A percentile compares a stretch with the other conserved stretches of the same genome.
These are phyloP conservation scores for Ganoderma multipileum DNA, from an alignment of 1,284 basidiomycete genomes.

Conservation along the genomic window DNA sequence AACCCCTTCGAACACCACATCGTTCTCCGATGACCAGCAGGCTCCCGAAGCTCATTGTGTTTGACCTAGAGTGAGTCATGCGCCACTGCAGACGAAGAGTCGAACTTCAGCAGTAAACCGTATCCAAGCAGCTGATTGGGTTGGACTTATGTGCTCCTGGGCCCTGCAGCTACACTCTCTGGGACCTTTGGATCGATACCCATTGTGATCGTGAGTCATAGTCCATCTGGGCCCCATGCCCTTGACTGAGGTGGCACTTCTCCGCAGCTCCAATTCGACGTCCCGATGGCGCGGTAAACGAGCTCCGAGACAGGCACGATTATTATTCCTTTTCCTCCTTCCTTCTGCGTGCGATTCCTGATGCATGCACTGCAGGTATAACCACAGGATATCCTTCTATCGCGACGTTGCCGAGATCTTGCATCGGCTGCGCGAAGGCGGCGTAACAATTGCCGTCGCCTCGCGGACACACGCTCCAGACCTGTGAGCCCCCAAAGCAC, in stretches of 20 bases:
- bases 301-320: slow-evolving; percentile 65
- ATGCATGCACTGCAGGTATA: slow-evolving; percentile 50
- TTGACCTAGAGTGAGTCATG: slow-evolving; percentile 79
- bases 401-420: slow-evolving; percentile 80
- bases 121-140: slow-evolving; percentile 11
- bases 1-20: not conserved
- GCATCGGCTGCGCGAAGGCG: slow-evolving; percentile 60
- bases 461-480: slow-evolving; percentile 77
- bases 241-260: slow-evolving; percentile 26
- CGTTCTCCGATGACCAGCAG: slow-evolving; percentile 40
- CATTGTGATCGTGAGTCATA: slow-evolving; percentile 55
- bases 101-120: not conserved
- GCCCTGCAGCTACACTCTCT: slow-evolving; percentile 74
- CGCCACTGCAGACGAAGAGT: not conserved
- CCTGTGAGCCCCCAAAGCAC: slow-evolving; percentile 59
- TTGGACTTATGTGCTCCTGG: not conserved
- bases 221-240: not conserved
- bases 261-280: slow-evolving; percentile 67
- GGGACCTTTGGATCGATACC: slow-evolving; percentile 88
- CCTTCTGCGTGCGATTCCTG: slow-evolving; percentile 19
- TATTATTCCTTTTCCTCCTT: not conserved
- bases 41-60: slow-evolving; percentile 77
- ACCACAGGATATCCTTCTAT: slow-evolving; percentile 71
- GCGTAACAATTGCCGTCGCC: slow-evolving; percentile 74
- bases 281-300: slow-evolving; percentile 57